These are phyloP conservation scores for Diaporthe australafricana DNA, from an alignment of 2,329 filamentous ascomycete species.

Conservation along the genomic window DNA sequence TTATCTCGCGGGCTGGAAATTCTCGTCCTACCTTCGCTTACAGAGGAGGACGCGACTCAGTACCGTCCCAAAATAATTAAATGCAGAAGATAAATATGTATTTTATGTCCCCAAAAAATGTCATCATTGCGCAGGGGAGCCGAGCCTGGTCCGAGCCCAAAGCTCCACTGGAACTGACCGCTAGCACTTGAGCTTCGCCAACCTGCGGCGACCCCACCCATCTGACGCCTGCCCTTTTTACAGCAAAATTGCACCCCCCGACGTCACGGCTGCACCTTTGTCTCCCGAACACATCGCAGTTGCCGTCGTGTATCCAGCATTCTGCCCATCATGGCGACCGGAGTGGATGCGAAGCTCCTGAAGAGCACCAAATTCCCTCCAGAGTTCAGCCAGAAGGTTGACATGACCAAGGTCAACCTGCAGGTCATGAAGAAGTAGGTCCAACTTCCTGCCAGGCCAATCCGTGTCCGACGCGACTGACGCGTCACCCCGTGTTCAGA, in stretches of 20 bases:
- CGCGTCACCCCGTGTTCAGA: slow-evolving; percentile 59
- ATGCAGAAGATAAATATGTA: neutral
- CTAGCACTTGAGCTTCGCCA: slow-evolving; percentile 10
- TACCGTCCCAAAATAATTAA: neutral
- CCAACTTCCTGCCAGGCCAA: slow-evolving; percentile 9
- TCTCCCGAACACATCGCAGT: slow-evolving; percentile 15
- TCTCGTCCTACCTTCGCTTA: neutral
- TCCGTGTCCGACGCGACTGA: slow-evolving; percentile 23
- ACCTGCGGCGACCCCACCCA: slow-evolving; percentile 24
- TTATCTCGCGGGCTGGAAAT: neutral
- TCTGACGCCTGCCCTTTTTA: slow-evolving; percentile 23
- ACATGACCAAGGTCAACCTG: slow-evolving; percentile 96
- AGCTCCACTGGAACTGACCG: slow-evolving; percentile 24
- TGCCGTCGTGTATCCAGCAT: slow-evolving; percentile 35
- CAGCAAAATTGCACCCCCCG: slow-evolving; percentile 34
- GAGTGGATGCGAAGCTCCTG: slow-evolving; percentile 88
- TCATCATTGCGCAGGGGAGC: slow-evolving; percentile 31
- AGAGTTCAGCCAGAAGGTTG: slow-evolving; percentile 95
- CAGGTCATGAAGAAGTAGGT: slow-evolving; percentile 97
- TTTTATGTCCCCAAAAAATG: neutral
- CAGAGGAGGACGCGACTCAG: neutral
- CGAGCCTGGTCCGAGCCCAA: slow-evolving; percentile 27
- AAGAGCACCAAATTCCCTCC: slow-evolving; percentile 93
- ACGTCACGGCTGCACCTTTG: slow-evolving; percentile 36
- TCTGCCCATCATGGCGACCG: slow-evolving; percentile 74